Conservation (phyloP, 2,329 filamentous ascomycete genomes). For the Aspergillus calidoustus region DNA sequence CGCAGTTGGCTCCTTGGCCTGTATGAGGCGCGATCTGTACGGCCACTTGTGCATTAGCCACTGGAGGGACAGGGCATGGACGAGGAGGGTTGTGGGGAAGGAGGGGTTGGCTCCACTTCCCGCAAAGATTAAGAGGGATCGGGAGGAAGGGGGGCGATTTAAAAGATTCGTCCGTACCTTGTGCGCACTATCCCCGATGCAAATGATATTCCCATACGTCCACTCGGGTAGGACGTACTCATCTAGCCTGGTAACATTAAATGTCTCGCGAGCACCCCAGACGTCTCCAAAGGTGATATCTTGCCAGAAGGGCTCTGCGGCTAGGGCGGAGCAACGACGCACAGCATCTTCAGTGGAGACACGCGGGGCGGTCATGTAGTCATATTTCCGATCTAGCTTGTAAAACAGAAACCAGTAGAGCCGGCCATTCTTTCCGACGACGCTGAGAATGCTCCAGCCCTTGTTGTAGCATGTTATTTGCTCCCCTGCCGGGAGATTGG, state of each 20-base stretch:
- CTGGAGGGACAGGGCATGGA: background rate
- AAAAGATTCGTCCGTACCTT: background rate
- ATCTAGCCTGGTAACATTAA: background rate
- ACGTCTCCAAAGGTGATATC: background rate
- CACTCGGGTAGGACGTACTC: background rate
- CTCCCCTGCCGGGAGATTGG: background rate
- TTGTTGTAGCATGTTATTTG: background rate
- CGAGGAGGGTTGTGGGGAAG: no score
- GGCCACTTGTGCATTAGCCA: no score
- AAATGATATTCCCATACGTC: background rate
- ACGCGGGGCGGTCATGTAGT: background rate
- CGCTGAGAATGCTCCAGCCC: background rate
- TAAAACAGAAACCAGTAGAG: background rate
- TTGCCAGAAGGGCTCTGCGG: background rate
- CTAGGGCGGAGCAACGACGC: background rate
- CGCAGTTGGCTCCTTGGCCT: slow-evolving; percentile 3
- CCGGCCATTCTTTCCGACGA: background rate
- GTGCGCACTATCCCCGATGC: slow-evolving; percentile 1
- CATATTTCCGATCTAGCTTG: background rate
- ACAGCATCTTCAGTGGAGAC: background rate
- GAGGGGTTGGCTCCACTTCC: no score
- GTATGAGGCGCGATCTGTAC: background rate
- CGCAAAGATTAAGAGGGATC: no score
- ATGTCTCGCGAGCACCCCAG: background rate
- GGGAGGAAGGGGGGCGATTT: background rate